Percentiles rank a stretch among this genome's conserved stretches.
These are phyloP conservation scores for Takakia lepidozioides DNA, from an alignment of 225 moss, liverwort and hornwort genomes.

Conservation along the genomic window DNA sequence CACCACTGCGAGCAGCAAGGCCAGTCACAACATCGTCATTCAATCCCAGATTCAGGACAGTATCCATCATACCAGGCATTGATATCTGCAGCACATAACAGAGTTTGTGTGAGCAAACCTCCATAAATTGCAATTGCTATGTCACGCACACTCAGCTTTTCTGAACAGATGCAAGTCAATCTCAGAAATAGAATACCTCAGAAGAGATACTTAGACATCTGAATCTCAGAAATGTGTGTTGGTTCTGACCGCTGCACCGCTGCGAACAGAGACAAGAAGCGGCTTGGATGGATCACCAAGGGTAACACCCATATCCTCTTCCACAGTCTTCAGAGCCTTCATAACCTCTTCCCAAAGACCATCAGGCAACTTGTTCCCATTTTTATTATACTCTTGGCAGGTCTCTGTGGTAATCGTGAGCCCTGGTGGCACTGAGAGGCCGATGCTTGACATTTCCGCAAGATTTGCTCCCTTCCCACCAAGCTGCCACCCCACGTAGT, in stretches of 20 bases:
- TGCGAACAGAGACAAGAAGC: constrained; percentile 86
- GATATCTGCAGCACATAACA: constrained; percentile 93
- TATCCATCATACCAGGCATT: constrained; percentile 99
- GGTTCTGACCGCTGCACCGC: constrained; percentile 78
- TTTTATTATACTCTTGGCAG: constrained; percentile 69
- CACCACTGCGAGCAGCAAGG: constrained; percentile 66
- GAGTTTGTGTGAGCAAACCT: too few species aligned
- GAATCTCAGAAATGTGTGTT: too few species aligned
- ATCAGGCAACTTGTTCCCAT: constrained; percentile 59
- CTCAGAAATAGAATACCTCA: too few species aligned
- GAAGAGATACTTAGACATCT: too few species aligned
- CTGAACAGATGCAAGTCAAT: too few species aligned
- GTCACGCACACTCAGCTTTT: too few species aligned
- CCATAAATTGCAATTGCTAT: too few species aligned
- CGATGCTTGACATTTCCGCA: constrained; percentile 94
- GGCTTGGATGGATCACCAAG: constrained; percentile 73
- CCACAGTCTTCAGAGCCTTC: constrained; percentile 56
- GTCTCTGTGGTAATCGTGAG: constrained; percentile 94
- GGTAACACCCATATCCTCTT: constrained; percentile 67
- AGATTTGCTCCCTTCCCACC: constrained; percentile 94
- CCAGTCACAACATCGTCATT: constrained; percentile 85
- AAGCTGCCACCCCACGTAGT: constrained; percentile 33
- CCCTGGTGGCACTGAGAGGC: constrained; percentile 86
- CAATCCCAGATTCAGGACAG: constrained; percentile 81
- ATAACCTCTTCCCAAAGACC: constrained; percentile 89